These are phyloP conservation scores for Penicillium sp. DNA, from an alignment of 2,329 filamentous ascomycete species.

Conservation along the genomic window DNA sequence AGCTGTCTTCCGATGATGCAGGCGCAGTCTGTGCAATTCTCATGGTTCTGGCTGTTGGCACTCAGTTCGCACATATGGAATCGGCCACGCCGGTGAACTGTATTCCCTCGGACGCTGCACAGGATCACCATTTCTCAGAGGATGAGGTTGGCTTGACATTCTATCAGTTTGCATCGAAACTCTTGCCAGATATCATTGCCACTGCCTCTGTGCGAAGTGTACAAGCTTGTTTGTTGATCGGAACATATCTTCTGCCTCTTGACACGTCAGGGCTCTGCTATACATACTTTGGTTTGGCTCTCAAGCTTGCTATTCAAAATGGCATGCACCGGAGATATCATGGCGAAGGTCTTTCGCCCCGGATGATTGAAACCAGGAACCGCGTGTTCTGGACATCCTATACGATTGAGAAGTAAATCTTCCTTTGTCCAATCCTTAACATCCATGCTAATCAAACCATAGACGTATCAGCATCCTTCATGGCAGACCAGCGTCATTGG, in stretches of 20 bases:
- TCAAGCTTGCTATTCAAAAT: slow-evolving; percentile 64
- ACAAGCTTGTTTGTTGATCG: slow-evolving; percentile 62
- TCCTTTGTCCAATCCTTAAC: background rate
- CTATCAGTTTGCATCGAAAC: slow-evolving; percentile 59
- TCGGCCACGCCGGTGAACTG: slow-evolving; percentile 42
- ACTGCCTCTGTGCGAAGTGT: slow-evolving; percentile 62
- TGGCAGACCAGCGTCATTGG: slow-evolving; percentile 59
- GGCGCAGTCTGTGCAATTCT: slow-evolving; percentile 47
- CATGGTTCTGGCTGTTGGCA: slow-evolving; percentile 49
- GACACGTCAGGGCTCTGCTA: slow-evolving; percentile 62
- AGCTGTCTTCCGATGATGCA: slow-evolving; percentile 43
- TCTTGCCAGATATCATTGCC: slow-evolving; percentile 62
- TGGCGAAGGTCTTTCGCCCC: slow-evolving; percentile 52
- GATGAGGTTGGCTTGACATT: slow-evolving; percentile 61
- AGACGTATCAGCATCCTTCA: slow-evolving; percentile 62
- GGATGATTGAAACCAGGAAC: slow-evolving; percentile 58
- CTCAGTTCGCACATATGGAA: slow-evolving; percentile 50
- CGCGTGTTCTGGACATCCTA: slow-evolving; percentile 64
- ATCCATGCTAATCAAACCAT: slow-evolving; percentile 11
- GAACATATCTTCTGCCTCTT: slow-evolving; percentile 59
- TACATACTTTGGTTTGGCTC: slow-evolving; percentile 60
- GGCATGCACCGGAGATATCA: slow-evolving; percentile 62
- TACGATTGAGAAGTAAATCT: slow-evolving; percentile 57
- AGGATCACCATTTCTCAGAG: slow-evolving; percentile 50
- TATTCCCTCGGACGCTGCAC: slow-evolving; percentile 28